phyloP scores from a whole-genome alignment of 1,139 yeast species.

The Debaryomyces nepalensis region DNA sequence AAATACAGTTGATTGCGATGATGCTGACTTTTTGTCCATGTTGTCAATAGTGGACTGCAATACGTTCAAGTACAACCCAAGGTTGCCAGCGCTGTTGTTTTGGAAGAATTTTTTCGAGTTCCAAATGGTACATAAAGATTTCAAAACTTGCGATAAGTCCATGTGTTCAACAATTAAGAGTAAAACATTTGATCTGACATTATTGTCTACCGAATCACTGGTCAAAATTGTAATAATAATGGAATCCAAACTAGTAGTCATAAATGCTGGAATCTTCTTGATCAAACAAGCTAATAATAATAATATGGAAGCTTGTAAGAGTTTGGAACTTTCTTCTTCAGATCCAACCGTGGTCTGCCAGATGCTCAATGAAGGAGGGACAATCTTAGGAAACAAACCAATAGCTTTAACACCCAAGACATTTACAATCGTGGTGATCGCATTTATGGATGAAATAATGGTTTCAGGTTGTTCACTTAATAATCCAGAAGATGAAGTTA shows the following conservation, averaged over 20 bases:
- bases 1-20: slow-evolving; percentile 69
- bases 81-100: slow-evolving; percentile 53
- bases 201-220: slow-evolving; percentile 59
- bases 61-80: slow-evolving; percentile 71
- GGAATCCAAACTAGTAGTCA: slow-evolving; percentile 68
- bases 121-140: slow-evolving; percentile 70
- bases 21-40: slow-evolving; percentile 75
- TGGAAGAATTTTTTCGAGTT: slow-evolving; percentile 34
- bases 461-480: slow-evolving; percentile 60
- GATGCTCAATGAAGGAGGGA: slow-evolving; percentile 72
- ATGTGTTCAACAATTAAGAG: slow-evolving; percentile 68
- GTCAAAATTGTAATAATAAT: slow-evolving; percentile 61
- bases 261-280: slow-evolving; percentile 85
- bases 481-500: slow-evolving; percentile 59
- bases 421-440: slow-evolving; percentile 70
- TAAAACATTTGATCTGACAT: slow-evolving; percentile 68
- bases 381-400: slow-evolving; percentile 82
- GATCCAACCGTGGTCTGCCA: slow-evolving; percentile 44
- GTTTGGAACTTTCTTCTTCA: slow-evolving; percentile 30
- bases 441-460: slow-evolving; percentile 75
- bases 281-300: slow-evolving; percentile 75
- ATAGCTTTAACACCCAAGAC: slow-evolving; percentile 84
- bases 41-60: slow-evolving; percentile 68
- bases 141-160: slow-evolving; percentile 66
- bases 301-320: slow-evolving; percentile 68